A percentile compares a stretch with the other conserved stretches of the same genome.
Evolutionary conservation across 192 early-diverging fungal genomes (phyloP).

Genomic region (Rhizophagus clarus): DNA sequence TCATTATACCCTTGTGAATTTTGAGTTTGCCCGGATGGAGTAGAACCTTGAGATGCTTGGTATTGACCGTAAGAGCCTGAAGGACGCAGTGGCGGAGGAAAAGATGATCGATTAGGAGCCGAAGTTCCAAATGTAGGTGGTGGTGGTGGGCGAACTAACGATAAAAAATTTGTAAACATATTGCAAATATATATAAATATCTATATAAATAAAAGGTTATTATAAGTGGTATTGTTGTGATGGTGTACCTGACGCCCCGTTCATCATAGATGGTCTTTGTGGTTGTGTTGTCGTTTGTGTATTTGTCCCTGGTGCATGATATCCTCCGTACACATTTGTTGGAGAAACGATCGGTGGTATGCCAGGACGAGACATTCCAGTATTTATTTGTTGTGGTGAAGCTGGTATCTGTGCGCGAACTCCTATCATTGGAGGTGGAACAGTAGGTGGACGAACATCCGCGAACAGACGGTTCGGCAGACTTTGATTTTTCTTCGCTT

Average conservation of each 20-base stretch:
- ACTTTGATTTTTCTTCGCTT: slow-evolving; percentile 81
- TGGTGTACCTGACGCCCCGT: not conserved
- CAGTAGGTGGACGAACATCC: slow-evolving; percentile 44
- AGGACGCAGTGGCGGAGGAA: not conserved
- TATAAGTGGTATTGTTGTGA: too few relatives aligned
- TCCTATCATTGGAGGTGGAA: slow-evolving; percentile 14
- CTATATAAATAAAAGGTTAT: too few relatives aligned
- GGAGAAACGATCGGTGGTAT: slow-evolving; percentile 10
- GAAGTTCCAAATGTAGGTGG: not conserved
- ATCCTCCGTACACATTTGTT: slow-evolving; percentile 17
- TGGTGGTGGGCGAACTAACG: not conserved
- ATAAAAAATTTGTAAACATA: not conserved
- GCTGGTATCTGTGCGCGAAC: not conserved
- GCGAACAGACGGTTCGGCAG: slow-evolving; percentile 76
- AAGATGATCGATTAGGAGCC: not conserved
- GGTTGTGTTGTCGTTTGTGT: not conserved
- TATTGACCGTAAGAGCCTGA: not conserved
- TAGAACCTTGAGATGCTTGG: not conserved
- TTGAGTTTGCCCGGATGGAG: not conserved
- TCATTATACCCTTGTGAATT: not conserved
- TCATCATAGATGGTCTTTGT: slow-evolving; percentile 18
- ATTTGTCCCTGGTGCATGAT: not conserved
- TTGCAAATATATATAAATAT: too few relatives aligned
- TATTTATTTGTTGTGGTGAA: not conserved
- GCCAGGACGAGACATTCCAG: not conserved